Conservation (phyloP, 768 basidiomycete genomes). For the Panaeolus papilionaceus region DNA sequence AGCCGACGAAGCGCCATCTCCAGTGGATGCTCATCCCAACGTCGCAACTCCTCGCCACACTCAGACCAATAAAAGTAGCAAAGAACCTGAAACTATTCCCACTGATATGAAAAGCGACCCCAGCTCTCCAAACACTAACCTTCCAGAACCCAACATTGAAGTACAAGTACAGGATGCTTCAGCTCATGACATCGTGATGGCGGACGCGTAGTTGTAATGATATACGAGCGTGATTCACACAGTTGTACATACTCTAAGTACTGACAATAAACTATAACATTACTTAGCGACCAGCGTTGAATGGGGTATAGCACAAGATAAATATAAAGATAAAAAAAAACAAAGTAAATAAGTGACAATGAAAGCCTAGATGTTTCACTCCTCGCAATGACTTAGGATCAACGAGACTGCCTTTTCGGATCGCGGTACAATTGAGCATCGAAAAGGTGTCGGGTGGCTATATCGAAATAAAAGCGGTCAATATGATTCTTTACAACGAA, state of each 20-base stretch:
- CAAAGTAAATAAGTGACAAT: not conserved
- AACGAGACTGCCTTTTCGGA: conserved; percentile 57
- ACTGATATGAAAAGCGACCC: not conserved
- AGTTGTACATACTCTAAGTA: conserved; percentile 12
- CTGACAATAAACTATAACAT: conserved; percentile 19
- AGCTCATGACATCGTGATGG: conserved; percentile 1
- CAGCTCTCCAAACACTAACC: not conserved
- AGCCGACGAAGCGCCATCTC: not conserved
- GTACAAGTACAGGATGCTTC: not conserved
- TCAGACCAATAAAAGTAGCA: not conserved
- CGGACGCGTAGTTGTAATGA: not conserved
- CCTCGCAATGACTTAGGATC: conserved; percentile 54
- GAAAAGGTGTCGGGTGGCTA: conserved; percentile 68
- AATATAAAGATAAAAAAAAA: conserved; percentile 39
- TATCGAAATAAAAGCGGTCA: conserved; percentile 16
- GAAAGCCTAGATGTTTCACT: conserved; percentile 23
- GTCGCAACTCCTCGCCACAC: not conserved
- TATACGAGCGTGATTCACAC: not conserved
- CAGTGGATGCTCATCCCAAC: not conserved
- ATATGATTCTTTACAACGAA: conserved; percentile 1
- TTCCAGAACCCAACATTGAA: not conserved
- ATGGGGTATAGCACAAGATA: conserved; percentile 38
- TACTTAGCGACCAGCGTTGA: conserved; percentile 11
- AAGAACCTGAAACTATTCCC: not conserved
- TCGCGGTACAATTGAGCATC: conserved; percentile 65